Evolutionary conservation across 108 stramenopile genomes (phyloP).

Genomic region (Fragilariopsis cylindrus): DNA sequence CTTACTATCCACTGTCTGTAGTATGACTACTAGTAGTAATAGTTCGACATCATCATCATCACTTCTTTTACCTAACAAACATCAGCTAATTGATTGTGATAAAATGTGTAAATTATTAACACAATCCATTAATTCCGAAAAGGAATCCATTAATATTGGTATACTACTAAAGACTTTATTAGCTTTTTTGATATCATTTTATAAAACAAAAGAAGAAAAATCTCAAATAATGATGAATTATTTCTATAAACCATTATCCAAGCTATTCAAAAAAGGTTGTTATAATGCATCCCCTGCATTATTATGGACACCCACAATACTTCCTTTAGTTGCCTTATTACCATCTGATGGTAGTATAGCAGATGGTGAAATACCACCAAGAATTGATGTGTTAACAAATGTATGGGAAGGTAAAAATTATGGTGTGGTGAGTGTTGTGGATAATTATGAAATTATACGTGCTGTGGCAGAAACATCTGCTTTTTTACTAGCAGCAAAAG

Average conservation of each 20-base stretch:
- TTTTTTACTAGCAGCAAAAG: constrained; percentile 54
- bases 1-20: constrained; percentile 52
- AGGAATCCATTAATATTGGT: constrained; percentile 62
- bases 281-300: constrained; percentile 58
- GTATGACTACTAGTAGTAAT: constrained; percentile 17
- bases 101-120: constrained; percentile 46
- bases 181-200: constrained; percentile 36
- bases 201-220: constrained; percentile 15
- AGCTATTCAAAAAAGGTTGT: constrained; percentile 67
- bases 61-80: constrained; percentile 14
- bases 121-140: constrained; percentile 62
- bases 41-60: neutral
- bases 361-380: neutral
- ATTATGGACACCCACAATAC: constrained; percentile 65
- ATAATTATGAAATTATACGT: constrained; percentile 49
- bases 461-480: constrained; percentile 72
- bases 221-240: constrained; percentile 18
- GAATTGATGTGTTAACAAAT: constrained; percentile 27
- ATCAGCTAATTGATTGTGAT: constrained; percentile 18
- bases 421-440: constrained; percentile 41
- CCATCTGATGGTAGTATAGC: constrained; percentile 9
- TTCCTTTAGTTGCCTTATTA: constrained; percentile 69
- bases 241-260: constrained; percentile 55
- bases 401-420: constrained; percentile 67
- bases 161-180: constrained; percentile 62